Base-by-base conservation (phyloP, 495 filamentous ascomycete genomes). In the Hypoxylon perforatum region DNA sequence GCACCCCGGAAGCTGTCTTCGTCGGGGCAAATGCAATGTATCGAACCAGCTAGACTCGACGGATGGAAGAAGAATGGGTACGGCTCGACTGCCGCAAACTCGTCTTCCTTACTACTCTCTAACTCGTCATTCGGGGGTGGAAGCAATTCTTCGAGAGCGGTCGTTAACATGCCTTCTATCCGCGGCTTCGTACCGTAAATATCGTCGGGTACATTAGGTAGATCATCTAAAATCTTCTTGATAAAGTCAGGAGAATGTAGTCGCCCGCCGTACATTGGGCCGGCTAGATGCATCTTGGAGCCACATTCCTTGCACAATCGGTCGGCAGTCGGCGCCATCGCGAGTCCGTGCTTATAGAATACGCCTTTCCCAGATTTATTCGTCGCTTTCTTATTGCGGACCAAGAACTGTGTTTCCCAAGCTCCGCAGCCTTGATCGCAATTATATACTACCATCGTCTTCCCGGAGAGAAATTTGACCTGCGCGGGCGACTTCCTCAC, bases 221-320 rank as follows among this genome's bases (percentile, higher is more conserved):
- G 82, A 41, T 86, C 81, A 17, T 84, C 83, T 12, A 99, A 81
- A 1, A 99, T 87, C 30, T 79, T 84, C 65, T 91, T 82, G 58
- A 99, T 86, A 67, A 96, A 99, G 3, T 85, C 82, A 7, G 86
- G 78, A 48, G 93, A 94, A 73, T 98, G 95, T 7, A 99, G 79
- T 9, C 90, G 92, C 2, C 95, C 95, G 47, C 85, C 94, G 82
- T 92, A 99, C 93, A 99, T 97, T 0, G 95, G 95, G 0, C 95
- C 95, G 1, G 87, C 88, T 15, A 97, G 76, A 73, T 97, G 95
- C 70, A 90, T 96, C 59, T 91, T 93, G 61, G 85, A 87, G 7
- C 89, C 91, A 69, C 95, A 99, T 75, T 97, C 92, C 21, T 88
- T 83, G 72, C 95, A 99, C 12, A 78, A 63, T 4, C 79, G 78